Evolutionary conservation across 2,329 filamentous ascomycete species (phyloP).

Genomic region (Epicoccum sorghinum): DNA sequence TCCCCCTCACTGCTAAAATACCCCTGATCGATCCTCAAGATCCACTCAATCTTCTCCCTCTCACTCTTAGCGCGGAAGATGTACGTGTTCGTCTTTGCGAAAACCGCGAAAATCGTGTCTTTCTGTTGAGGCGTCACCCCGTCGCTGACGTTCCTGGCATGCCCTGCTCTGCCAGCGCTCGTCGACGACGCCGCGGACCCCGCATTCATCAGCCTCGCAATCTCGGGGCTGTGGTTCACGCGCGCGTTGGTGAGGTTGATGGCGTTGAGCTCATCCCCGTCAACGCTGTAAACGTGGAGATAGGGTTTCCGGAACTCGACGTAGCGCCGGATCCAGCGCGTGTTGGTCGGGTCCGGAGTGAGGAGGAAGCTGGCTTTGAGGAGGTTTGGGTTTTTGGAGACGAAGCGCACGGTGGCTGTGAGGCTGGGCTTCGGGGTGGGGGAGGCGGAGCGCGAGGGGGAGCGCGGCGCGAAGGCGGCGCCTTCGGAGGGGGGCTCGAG

Average conservation of each 20-base stretch:
- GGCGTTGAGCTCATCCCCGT: conserved; percentile 88
- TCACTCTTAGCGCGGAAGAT: conserved; percentile 90
- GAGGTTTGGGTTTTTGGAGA: conserved; percentile 74
- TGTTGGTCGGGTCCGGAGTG: conserved; percentile 79
- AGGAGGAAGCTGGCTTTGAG: conserved; percentile 89
- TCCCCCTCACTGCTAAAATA: conserved; percentile 54
- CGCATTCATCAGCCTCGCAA: conserved; percentile 73
- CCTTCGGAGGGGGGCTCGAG: conserved; percentile 74
- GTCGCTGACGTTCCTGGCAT: conserved; percentile 1
- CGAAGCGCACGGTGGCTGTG: conserved; percentile 75
- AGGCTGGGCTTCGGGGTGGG: conserved; percentile 63
- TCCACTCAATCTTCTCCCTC: conserved; percentile 95
- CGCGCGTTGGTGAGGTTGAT: conserved; percentile 87
- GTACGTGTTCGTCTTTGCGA: conserved; percentile 93
- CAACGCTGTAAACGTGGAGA: conserved; percentile 84
- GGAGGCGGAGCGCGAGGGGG: conserved; percentile 44
- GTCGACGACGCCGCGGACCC: conserved; percentile 8
- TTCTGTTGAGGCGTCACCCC: conserved; percentile 43
- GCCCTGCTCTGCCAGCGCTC: background rate
- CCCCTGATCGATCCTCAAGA: conserved; percentile 89
- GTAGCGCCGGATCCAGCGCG: conserved; percentile 88
- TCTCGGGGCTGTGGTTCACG: conserved; percentile 90
- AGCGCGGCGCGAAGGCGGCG: conserved; percentile 48
- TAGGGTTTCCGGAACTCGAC: conserved; percentile 92
- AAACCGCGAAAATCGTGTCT: conserved; percentile 85